Evolutionary conservation across 2,329 filamentous ascomycete species (phyloP).

Genomic region (Trichoderma sp.): DNA sequence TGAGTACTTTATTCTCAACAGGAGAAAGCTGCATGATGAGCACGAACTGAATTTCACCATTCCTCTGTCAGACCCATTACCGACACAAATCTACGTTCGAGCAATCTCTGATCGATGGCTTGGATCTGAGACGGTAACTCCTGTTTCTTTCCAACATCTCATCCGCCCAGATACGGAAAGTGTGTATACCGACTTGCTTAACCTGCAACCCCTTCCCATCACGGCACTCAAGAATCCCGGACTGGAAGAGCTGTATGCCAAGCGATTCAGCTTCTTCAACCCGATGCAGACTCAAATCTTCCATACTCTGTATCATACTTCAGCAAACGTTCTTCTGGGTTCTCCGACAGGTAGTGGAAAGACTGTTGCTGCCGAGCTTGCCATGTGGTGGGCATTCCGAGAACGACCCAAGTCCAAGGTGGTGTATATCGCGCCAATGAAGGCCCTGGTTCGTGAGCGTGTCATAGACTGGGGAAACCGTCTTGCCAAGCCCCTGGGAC

Average conservation of each 20-base stretch:
- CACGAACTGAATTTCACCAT: slow-evolving; percentile 98
- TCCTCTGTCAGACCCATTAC: slow-evolving; percentile 85
- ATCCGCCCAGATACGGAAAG: slow-evolving; percentile 97
- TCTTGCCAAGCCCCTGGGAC: slow-evolving; percentile 75
- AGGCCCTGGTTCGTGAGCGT: slow-evolving; percentile 91
- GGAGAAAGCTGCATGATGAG: slow-evolving; percentile 89
- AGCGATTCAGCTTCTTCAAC: slow-evolving; percentile 95
- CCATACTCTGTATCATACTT: slow-evolving; percentile 89
- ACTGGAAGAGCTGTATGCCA: slow-evolving; percentile 81
- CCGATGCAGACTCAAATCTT: slow-evolving; percentile 99
- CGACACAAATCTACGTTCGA: slow-evolving; percentile 92
- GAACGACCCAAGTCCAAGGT: slow-evolving; percentile 94
- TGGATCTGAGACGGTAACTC: slow-evolving; percentile 90
- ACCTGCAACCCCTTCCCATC: slow-evolving; percentile 86
- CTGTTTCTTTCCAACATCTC: slow-evolving; percentile 95
- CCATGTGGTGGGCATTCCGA: slow-evolving; percentile 99
- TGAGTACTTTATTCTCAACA: slow-evolving; percentile 90
- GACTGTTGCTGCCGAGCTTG: slow-evolving; percentile 90
- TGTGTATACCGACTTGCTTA: slow-evolving; percentile 89
- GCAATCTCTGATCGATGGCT: slow-evolving; percentile 95
- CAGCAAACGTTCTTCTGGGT: slow-evolving; percentile 87
- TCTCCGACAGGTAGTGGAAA: slow-evolving; percentile 97
- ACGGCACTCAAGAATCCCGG: slow-evolving; percentile 81
- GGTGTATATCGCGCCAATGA: slow-evolving; percentile 99
- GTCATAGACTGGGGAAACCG: slow-evolving; percentile 91